These are phyloP conservation scores for Filosporella fistucella DNA, from an alignment of 495 filamentous ascomycete genomes.

Conservation along the genomic window DNA sequence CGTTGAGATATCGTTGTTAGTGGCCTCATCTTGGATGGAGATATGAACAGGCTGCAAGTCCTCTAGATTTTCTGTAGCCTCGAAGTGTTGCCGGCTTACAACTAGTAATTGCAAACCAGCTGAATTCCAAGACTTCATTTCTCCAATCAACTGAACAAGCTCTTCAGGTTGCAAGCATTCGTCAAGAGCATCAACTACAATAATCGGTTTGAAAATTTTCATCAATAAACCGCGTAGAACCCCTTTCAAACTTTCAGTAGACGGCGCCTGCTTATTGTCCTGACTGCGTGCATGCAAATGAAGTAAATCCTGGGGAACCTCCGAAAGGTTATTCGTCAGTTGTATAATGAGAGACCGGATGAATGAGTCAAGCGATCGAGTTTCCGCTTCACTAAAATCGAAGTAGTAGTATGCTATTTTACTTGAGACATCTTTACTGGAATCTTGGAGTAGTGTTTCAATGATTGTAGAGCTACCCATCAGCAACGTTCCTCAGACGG, in stretches of 20 bases:
- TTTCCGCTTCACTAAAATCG: not conserved
- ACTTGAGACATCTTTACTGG: conserved; percentile 3
- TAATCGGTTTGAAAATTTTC: conserved; percentile 5
- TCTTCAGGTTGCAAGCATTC: not conserved
- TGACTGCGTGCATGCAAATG: not conserved
- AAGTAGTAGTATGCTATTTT: not conserved
- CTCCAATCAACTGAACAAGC: not conserved
- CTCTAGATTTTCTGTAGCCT: too few species aligned
- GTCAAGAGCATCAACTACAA: conserved; percentile 8
- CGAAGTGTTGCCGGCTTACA: not conserved
- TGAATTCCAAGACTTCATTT: not conserved
- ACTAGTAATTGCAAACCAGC: not conserved
- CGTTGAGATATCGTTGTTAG: too few species aligned
- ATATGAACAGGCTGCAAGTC: too few species aligned
- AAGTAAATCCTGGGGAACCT: not conserved
- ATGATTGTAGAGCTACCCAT: conserved; percentile 26
- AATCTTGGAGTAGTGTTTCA: conserved; percentile 26
- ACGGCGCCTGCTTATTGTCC: not conserved
- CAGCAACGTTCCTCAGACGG: too few species aligned
- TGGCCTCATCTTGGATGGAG: too few species aligned
- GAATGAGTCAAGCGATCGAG: not conserved
- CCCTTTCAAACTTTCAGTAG: not conserved
- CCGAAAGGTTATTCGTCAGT: not conserved
- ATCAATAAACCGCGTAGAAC: conserved; percentile 10
- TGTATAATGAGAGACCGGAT: not conserved